Conservation (phyloP, 78 protist species). For the Polysphondylium violaceum region DNA sequence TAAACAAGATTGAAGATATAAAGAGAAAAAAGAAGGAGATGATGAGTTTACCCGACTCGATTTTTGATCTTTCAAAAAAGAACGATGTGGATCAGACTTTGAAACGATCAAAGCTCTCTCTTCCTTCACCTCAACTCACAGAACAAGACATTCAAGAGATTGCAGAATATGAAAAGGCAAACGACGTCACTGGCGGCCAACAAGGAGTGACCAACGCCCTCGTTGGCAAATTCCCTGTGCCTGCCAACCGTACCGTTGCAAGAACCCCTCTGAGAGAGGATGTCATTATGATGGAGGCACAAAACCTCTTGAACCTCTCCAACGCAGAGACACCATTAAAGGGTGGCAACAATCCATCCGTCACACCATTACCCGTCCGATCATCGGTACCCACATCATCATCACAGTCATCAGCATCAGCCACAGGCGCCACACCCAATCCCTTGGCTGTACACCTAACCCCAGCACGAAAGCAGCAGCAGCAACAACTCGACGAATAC, state of each 20-base stretch:
- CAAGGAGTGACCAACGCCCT: conserved; percentile 22
- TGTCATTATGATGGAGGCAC: conserved; percentile 69
- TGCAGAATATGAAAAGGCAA: conserved; percentile 61
- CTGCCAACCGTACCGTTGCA: background rate
- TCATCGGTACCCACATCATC: background rate
- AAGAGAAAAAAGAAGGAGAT: conserved; percentile 68
- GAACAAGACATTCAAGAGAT: conserved; percentile 91
- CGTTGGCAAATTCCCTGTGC: conserved; percentile 17
- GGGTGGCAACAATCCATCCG: conserved; percentile 71
- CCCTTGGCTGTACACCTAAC: conserved; percentile 38
- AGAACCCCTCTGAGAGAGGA: conserved; percentile 72
- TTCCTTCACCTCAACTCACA: conserved; percentile 91
- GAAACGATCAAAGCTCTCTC: conserved; percentile 70
- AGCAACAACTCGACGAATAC: background rate
- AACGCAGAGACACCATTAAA: conserved; percentile 82
- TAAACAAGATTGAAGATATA: conserved; percentile 60
- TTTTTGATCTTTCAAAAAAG: conserved; percentile 67
- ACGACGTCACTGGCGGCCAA: background rate
- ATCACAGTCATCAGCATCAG: background rate
- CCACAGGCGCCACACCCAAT: conserved; percentile 48
- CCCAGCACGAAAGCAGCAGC: conserved; percentile 30
- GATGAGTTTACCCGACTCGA: conserved; percentile 77
- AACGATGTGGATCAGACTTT: conserved; percentile 79
- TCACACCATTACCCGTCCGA: conserved; percentile 50
- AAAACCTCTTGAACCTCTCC: conserved; percentile 44